Evolutionary conservation across 306 rosid genomes (phyloP).

Genomic region (Acacia crassicarpa): DNA sequence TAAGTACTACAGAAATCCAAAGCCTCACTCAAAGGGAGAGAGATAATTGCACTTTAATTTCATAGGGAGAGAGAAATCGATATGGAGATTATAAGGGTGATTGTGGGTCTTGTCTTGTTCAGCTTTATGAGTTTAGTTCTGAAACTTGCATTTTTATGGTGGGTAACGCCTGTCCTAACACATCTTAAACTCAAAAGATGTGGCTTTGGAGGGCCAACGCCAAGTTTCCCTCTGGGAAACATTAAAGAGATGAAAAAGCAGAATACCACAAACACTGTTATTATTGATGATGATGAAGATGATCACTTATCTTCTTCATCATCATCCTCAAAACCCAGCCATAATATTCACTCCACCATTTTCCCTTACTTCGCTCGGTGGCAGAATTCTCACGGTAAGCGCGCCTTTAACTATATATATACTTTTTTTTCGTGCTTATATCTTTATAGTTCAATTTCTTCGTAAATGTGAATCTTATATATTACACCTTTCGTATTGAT

Average conservation of each 20-base stretch:
- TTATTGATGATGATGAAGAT: background rate
- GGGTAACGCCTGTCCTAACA: conserved; percentile 48
- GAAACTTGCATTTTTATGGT: conserved; percentile 35
- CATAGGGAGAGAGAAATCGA: background rate
- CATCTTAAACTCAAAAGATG: conserved; percentile 45
- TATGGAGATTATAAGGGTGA: conserved; percentile 24
- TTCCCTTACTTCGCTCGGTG: conserved; percentile 61
- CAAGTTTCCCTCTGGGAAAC: conserved; percentile 65
- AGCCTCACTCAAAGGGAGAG: background rate
- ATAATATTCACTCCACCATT: conserved; percentile 57
- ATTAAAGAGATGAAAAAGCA: conserved; percentile 47
- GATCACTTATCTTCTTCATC: background rate
- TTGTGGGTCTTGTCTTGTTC: background rate
- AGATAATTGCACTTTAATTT: background rate
- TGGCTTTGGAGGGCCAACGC: conserved; percentile 63
- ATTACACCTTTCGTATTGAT: background rate
- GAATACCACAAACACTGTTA: background rate
- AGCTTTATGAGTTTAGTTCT: background rate
- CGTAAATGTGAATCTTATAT: too few relatives aligned
- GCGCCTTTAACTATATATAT: background rate
- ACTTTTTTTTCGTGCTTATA: background rate
- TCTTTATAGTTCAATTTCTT: too few relatives aligned
- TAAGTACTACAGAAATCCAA: background rate
- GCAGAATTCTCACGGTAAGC: conserved; percentile 61
- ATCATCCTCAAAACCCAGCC: conserved; percentile 22